phyloP scores from a whole-genome alignment of 306 rosid genomes.

The Vicia faba region DNA sequence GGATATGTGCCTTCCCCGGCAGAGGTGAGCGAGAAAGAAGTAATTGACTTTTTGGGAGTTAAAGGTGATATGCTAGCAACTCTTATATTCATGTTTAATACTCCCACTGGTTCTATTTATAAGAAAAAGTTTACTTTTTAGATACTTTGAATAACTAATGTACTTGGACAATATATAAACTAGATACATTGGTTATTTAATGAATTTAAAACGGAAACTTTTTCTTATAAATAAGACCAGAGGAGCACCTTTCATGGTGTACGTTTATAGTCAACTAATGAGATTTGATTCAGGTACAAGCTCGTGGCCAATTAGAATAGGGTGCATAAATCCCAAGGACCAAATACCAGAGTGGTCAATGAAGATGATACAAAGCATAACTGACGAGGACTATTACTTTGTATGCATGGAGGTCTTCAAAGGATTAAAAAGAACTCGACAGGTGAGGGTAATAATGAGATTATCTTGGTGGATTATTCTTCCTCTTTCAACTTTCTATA shows the following conservation, averaged over 20 bases:
- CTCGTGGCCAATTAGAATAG: conserved; percentile 78
- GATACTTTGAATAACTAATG: too few relatives aligned
- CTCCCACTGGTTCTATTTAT: too few relatives aligned
- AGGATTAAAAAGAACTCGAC: conserved; percentile 47
- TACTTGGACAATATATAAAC: too few relatives aligned
- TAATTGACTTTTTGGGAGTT: conserved; percentile 59
- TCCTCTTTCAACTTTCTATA: not conserved
- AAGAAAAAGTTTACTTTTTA: too few relatives aligned
- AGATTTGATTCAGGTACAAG: conserved; percentile 54
- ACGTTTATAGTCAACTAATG: conserved; percentile 34
- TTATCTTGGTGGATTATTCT: not conserved
- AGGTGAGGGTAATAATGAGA: conserved; percentile 46
- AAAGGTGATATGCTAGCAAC: conserved; percentile 53
- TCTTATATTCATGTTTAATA: conserved; percentile 18
- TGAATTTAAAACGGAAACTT: too few relatives aligned
- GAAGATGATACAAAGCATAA: conserved; percentile 58
- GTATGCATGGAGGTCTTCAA: conserved; percentile 56
- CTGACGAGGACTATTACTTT: conserved; percentile 61
- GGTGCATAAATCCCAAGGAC: conserved; percentile 63
- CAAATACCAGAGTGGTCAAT: conserved; percentile 68
- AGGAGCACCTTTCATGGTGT: conserved; percentile 15
- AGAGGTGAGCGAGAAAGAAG: conserved; percentile 83
- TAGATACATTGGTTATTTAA: too few relatives aligned
- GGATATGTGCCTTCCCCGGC: conserved; percentile 81
- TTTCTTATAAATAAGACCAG: too few relatives aligned